Evolutionary conservation across 2,329 filamentous ascomycete genomes (phyloP), one percentile per base, ranked within the genome.

Genomic region (Exserohilum turcica): DNA sequence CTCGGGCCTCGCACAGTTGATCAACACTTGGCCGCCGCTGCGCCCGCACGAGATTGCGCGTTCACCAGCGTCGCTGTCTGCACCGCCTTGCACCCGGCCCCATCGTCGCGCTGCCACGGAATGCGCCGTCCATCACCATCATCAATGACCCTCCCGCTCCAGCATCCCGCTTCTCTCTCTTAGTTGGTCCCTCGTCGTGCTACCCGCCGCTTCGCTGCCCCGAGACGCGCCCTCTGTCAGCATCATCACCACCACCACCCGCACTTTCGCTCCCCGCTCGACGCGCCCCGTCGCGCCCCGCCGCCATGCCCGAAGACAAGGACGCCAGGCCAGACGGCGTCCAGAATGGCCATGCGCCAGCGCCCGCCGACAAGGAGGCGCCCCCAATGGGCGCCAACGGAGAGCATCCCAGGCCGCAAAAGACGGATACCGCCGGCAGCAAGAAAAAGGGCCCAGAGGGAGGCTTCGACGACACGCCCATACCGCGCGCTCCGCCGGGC

Each of bases 401-500:
- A 6, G 51, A 48, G 35, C 56, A 64, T 15, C 54, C 50, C 15
- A 64, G 59, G 56, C 68, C 66, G 12, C 56, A 62, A 54, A 71
- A 68, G 60, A 59, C 62, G 29, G 54, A 51, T 38, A 70, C 61
- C 36, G 52, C 32, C 45, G 59, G 60, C 40, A 66, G 57, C 57
- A 68, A 67, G 52, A 70, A 67, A 24, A 73, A 73, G 59, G 73
- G 73, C 38, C 90, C 90, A 0, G 83, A 87, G 0, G 92, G 92
- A 27, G 92, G 92, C 29, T 94, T 85, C 72, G 92, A 96, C 74
- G 74, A 79, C 31, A 96, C 91, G 0, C 90, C 91, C 1, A 79
- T 96, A 7, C 90, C 91, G 0, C 76, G 83, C 65, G 86, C 85
- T 4, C 86, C 88, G 7, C 86, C 87, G 6, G 92, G 92, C 21